Evolutionary conservation across 2,329 filamentous ascomycete species (phyloP).

Genomic region (Elsinoe australis): DNA sequence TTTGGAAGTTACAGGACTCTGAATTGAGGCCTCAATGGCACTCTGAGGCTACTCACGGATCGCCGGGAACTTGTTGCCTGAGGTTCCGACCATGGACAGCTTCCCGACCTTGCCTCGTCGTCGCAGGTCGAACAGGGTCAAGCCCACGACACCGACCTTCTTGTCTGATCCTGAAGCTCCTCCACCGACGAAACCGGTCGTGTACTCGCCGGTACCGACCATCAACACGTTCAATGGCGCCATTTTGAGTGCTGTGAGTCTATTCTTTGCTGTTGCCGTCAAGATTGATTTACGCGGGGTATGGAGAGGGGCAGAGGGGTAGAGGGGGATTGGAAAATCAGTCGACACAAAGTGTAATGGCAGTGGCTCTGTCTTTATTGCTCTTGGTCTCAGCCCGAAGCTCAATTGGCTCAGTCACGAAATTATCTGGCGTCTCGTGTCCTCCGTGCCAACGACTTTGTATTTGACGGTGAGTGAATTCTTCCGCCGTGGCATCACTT

Average conservation of each 20-base stretch:
- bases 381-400: neutral
- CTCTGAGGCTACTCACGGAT: conserved; percentile 68
- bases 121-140: conserved; percentile 83
- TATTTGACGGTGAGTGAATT: neutral
- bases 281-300: conserved; percentile 1
- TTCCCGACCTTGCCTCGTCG: conserved; percentile 80
- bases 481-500: conserved; percentile 11
- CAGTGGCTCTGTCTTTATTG: neutral
- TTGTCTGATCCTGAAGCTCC: conserved; percentile 84
- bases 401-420: neutral
- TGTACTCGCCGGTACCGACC: conserved; percentile 91
- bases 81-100: conserved; percentile 82
- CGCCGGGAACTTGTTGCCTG: conserved; percentile 81
- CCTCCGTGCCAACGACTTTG: neutral
- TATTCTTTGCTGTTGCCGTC: neutral
- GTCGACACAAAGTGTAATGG: too few relatives aligned
- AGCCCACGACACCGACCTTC: conserved; percentile 86
- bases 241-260: conserved; percentile 32
- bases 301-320: conserved; percentile 1
- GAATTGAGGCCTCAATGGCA: too few relatives aligned
- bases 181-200: conserved; percentile 83
- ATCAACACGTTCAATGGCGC: conserved; percentile 45
- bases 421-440: neutral
- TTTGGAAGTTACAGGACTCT: too few relatives aligned
- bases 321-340: neutral